These are phyloP conservation scores for Chlorella sp. DNA, from an alignment of 139 green algal genomes.

Conservation along the genomic window DNA sequence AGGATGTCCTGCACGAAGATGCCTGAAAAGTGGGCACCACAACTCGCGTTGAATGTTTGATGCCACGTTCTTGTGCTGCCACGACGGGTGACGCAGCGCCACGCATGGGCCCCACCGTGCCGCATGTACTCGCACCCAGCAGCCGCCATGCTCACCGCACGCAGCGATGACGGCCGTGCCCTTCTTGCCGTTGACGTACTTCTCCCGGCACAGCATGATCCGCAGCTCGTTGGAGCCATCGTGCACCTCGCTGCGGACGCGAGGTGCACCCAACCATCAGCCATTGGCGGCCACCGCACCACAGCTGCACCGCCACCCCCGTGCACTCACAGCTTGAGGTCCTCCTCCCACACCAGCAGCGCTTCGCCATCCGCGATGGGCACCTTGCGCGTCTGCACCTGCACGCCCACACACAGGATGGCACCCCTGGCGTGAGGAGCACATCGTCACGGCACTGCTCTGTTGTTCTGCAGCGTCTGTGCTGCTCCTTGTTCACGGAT, in stretches of 20 bases:
- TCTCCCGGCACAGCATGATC: constrained; percentile 82
- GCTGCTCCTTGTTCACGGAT: too few relatives aligned
- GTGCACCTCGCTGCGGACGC: constrained; percentile 66
- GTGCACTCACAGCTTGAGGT: constrained; percentile 51
- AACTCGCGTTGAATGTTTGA: too few relatives aligned
- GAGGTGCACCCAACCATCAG: neutral
- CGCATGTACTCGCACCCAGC: too few relatives aligned
- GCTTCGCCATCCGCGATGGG: constrained; percentile 32
- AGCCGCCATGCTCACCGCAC: constrained; percentile 45
- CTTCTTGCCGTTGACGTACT: constrained; percentile 38
- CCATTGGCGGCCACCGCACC: neutral
- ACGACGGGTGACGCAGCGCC: neutral
- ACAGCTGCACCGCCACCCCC: neutral
- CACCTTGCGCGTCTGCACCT: constrained; percentile 44
- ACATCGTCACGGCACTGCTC: neutral
- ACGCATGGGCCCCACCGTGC: neutral
- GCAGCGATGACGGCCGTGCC: constrained; percentile 70
- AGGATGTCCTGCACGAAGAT: constrained; percentile 89
- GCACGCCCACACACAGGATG: too few relatives aligned
- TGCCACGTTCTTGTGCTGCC: neutral
- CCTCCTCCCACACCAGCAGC: constrained; percentile 58
- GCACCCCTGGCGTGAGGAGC: too few relatives aligned
- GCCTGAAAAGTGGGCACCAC: too few relatives aligned
- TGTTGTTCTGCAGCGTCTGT: constrained; percentile 7
- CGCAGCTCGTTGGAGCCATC: constrained; percentile 76